phyloP scores from a whole-genome alignment of 2,329 filamentous ascomycete species.

The Penicillium frequentans region DNA sequence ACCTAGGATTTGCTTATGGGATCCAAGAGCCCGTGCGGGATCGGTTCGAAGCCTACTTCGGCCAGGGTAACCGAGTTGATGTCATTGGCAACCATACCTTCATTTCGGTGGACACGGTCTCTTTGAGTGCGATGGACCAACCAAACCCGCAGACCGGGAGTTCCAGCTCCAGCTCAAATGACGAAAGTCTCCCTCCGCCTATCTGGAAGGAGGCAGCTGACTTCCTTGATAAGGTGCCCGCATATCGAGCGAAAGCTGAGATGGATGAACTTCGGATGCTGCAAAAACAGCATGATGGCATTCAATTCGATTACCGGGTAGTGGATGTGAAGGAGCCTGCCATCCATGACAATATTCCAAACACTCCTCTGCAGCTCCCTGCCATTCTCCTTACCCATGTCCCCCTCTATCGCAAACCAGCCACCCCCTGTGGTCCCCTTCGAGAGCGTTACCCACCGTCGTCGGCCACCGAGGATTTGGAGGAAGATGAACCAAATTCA shows the following conservation, averaged over 20 bases:
- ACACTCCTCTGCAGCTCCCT: constrained; percentile 63
- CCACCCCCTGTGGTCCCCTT: constrained; percentile 82
- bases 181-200: constrained; percentile 53
- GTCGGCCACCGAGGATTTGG: constrained; percentile 56
- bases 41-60: constrained; percentile 85
- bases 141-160: constrained; percentile 51
- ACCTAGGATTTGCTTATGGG: constrained; percentile 84
- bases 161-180: constrained; percentile 46
- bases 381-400: constrained; percentile 90
- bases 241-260: constrained; percentile 66
- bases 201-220: constrained; percentile 76
- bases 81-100: constrained; percentile 94
- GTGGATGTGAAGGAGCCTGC: constrained; percentile 57
- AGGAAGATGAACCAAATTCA: constrained; percentile 70
- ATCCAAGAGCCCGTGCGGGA: constrained; percentile 78
- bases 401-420: constrained; percentile 77
- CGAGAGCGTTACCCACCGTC: constrained; percentile 81
- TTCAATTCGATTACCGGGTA: constrained; percentile 59
- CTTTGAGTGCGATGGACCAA: constrained; percentile 72
- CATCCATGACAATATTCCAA: constrained; percentile 19
- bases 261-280: constrained; percentile 67
- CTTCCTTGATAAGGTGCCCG: constrained; percentile 70
- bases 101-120: constrained; percentile 86
- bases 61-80: constrained; percentile 86
- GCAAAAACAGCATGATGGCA: constrained; percentile 59